Evolutionary conservation across 116 monocot species (phyloP).

Genomic region (Trichopus zeylanicus): DNA sequence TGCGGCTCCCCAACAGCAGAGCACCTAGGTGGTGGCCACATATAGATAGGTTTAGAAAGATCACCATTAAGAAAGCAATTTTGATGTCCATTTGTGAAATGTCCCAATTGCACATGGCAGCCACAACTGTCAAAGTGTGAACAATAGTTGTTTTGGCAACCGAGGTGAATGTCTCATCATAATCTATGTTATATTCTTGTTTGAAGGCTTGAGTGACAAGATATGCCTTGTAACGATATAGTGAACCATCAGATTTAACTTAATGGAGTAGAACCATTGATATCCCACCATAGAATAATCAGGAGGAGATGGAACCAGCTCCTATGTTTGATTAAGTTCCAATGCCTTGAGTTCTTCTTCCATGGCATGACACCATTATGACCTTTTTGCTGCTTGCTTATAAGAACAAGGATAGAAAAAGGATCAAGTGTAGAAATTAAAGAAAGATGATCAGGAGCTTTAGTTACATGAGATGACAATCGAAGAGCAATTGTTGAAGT

Average conservation of each 20-base stretch:
- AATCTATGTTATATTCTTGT: constrained; percentile 12
- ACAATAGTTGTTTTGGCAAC: constrained; percentile 6
- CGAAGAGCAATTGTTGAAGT: neutral
- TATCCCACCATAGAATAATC: neutral
- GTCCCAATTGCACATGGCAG: neutral
- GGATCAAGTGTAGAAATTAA: constrained; percentile 2
- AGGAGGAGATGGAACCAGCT: neutral
- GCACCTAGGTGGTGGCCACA: constrained; percentile 2
- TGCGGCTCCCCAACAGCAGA: too few species aligned
- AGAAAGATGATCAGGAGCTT: neutral
- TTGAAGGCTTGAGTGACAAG: constrained; percentile 15
- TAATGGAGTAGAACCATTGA: constrained; percentile 16
- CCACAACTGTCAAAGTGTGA: neutral
- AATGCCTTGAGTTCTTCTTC: constrained; percentile 2
- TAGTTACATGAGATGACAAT: neutral
- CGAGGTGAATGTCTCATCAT: constrained; percentile 6
- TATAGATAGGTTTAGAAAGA: neutral
- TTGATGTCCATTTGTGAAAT: constrained; percentile 4
- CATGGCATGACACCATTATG: constrained; percentile 8
- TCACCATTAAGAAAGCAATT: constrained; percentile 11
- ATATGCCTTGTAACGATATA: constrained; percentile 16
- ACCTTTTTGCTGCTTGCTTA: neutral
- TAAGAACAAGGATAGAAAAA: neutral
- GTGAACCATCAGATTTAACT: constrained; percentile 1
- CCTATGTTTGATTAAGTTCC: neutral